Conservation (phyloP, 495 filamentous ascomycete species). For the Gamarada debralockiae region DNA sequence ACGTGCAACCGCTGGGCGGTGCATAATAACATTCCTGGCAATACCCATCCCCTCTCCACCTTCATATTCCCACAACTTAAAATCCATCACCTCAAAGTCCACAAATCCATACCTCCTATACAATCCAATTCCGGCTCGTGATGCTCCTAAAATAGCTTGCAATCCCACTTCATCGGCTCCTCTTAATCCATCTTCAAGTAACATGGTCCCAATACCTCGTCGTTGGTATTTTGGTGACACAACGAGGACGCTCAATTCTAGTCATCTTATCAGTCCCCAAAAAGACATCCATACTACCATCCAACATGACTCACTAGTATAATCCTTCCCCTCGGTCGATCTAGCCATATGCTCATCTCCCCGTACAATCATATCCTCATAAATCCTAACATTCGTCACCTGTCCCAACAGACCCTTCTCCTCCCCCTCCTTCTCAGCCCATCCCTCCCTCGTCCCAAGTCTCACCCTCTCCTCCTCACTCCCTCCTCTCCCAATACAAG, state of each 20-base stretch:
- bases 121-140: constrained; percentile 9
- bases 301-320: constrained; percentile 15
- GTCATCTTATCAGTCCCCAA: not conserved
- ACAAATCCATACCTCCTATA: constrained; percentile 21
- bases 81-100: constrained; percentile 5
- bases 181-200: constrained; percentile 16
- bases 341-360: constrained; percentile 16
- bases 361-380: constrained; percentile 13
- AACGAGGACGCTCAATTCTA: constrained; percentile 13
- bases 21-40: constrained; percentile 20
- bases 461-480: constrained; percentile 15
- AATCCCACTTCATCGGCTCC: constrained; percentile 13
- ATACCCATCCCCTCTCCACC: constrained; percentile 20
- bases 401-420: constrained; percentile 7
- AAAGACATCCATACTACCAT: not conserved
- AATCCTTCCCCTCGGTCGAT: constrained; percentile 13
- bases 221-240: constrained; percentile 17
- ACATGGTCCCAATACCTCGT: constrained; percentile 15
- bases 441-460: no score
- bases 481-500: not conserved
- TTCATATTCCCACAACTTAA: constrained; percentile 24
- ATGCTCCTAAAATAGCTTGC: constrained; percentile 21
- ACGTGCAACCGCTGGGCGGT: no score
- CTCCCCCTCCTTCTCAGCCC: constrained; percentile 20
- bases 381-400: constrained; percentile 16